Evolutionary conservation across 495 filamentous ascomycete species (phyloP).

Genomic region (Saxophila tyrrhenica): DNA sequence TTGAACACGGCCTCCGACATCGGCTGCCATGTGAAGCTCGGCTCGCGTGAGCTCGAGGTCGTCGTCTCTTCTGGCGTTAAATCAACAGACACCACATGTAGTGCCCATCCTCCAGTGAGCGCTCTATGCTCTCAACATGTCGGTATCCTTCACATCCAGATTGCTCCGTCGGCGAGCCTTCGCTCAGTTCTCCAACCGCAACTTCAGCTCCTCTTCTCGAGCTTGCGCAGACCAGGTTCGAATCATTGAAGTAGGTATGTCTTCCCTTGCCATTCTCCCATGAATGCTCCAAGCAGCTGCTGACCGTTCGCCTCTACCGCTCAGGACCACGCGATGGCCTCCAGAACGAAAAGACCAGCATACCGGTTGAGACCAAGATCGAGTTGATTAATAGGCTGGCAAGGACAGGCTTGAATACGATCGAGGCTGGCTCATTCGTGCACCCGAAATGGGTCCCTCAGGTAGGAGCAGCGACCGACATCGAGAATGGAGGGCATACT

Average conservation of each 20-base stretch:
- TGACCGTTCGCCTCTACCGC: not conserved
- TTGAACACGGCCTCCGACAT: not conserved
- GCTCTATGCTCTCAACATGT: not conserved
- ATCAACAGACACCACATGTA: not conserved
- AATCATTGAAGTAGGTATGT: constrained; percentile 68
- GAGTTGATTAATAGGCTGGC: constrained; percentile 70
- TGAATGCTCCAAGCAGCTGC: not conserved
- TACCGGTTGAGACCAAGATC: constrained; percentile 73
- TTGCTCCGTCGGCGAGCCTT: not conserved
- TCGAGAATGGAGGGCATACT: constrained; percentile 34
- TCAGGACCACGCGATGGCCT: constrained; percentile 73
- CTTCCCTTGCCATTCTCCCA: not conserved
- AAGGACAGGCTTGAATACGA: constrained; percentile 72
- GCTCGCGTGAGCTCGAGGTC: not conserved
- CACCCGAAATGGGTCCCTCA: constrained; percentile 97
- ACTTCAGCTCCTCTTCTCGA: constrained; percentile 4
- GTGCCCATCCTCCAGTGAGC: not conserved
- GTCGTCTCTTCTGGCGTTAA: not conserved
- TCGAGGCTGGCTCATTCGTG: constrained; percentile 94
- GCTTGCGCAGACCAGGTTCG: constrained; percentile 35
- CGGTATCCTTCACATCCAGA: not conserved
- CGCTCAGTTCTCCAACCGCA: constrained; percentile 4
- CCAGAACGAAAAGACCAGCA: constrained; percentile 84
- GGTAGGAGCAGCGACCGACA: not conserved
- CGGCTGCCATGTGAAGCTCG: not conserved